Evolutionary conservation across 495 filamentous ascomycete genomes (phyloP).

Genomic region (Aspergillus baeticus): DNA sequence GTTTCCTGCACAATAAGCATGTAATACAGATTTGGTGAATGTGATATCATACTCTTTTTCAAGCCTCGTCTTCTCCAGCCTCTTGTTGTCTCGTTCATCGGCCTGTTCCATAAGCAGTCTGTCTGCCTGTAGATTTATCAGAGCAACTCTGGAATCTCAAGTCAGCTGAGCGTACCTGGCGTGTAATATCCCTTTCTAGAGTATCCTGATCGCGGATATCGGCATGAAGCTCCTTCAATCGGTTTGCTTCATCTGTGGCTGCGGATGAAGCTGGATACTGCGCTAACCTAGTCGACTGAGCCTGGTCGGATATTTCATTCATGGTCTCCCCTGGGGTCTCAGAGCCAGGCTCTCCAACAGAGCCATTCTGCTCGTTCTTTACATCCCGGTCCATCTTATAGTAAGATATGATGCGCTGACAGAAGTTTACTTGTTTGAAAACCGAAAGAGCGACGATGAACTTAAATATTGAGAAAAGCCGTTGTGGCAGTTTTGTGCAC

Average conservation of each 20-base stretch:
- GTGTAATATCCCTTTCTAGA: slow-evolving; percentile 69
- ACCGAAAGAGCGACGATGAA: neutral
- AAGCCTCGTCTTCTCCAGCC: slow-evolving; percentile 71
- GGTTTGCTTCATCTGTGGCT: slow-evolving; percentile 50
- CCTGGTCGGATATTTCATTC: neutral
- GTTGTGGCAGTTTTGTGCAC: neutral
- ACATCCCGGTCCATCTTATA: slow-evolving; percentile 1
- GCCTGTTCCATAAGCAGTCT: slow-evolving; percentile 75
- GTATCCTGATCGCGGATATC: slow-evolving; percentile 83
- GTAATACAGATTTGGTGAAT: neutral
- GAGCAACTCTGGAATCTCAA: neutral
- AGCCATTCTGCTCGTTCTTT: slow-evolving; percentile 7
- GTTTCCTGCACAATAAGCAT: slow-evolving; percentile 35
- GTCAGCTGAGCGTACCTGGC: slow-evolving; percentile 37
- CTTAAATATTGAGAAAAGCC: neutral
- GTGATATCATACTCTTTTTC: slow-evolving; percentile 52
- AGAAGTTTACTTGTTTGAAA: neutral
- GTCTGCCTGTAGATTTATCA: slow-evolving; percentile 58
- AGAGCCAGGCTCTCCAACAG: neutral
- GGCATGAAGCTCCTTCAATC: slow-evolving; percentile 66
- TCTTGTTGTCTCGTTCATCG: slow-evolving; percentile 81
- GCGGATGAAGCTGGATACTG: neutral
- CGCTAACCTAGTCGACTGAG: neutral
- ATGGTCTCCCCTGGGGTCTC: neutral
- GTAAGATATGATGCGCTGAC: neutral